Percentiles rank a stretch among this genome's conserved stretches.
Evolutionary conservation across 73 alveolate species (phyloP).

Genomic region (Paramecium primaurelia): DNA sequence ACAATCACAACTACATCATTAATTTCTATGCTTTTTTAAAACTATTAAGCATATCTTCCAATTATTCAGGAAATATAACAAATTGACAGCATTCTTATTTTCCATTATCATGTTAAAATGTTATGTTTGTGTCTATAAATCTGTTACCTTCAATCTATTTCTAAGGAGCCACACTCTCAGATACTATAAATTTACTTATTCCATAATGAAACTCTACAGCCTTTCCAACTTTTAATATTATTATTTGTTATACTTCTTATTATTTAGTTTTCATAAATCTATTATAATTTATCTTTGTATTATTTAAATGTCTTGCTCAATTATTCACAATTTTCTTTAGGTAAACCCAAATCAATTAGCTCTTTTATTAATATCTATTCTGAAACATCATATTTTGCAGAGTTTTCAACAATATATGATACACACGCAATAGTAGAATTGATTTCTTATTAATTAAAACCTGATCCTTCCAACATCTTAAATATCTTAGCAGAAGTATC

Average conservation of each 20-base stretch:
- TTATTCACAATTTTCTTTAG: constrained; percentile 58
- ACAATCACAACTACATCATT: constrained; percentile 40
- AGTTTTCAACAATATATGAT: constrained; percentile 39
- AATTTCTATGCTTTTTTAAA: constrained; percentile 45
- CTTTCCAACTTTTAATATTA: background rate
- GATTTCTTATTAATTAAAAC: constrained; percentile 54
- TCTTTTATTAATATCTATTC: constrained; percentile 45
- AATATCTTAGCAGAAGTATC: constrained; percentile 27
- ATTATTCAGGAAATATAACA: constrained; percentile 29
- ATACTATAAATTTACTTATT: constrained; percentile 49
- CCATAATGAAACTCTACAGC: constrained; percentile 43
- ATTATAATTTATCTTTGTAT: constrained; percentile 22
- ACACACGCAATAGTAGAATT: constrained; percentile 49
- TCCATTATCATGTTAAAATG: constrained; percentile 22
- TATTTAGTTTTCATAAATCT: background rate
- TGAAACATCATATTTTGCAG: constrained; percentile 49
- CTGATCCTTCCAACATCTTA: constrained; percentile 56
- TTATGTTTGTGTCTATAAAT: constrained; percentile 30
- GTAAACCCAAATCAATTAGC: constrained; percentile 55
- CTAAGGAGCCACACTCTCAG: constrained; percentile 39
- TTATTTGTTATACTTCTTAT: background rate
- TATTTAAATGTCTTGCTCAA: constrained; percentile 49
- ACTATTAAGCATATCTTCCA: constrained; percentile 30
- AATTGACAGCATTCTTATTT: background rate
- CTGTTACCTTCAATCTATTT: constrained; percentile 17